A percentile compares a stretch with the other conserved stretches of the same genome.
phyloP scores from a whole-genome alignment of 2,329 filamentous ascomycete genomes.

The Beauveria medogensis region DNA sequence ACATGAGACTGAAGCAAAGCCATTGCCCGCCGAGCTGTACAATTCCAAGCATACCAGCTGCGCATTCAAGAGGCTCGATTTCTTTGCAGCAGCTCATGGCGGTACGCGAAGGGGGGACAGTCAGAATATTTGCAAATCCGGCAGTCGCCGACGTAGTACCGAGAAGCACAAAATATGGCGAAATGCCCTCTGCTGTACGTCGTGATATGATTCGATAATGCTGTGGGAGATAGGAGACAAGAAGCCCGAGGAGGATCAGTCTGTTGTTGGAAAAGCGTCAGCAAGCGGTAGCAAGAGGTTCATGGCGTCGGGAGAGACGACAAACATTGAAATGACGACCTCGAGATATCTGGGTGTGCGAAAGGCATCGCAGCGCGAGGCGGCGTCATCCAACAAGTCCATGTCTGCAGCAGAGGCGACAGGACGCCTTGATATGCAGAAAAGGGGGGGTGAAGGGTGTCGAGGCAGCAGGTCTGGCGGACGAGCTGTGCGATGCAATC shows the following conservation, averaged over 20 bases:
- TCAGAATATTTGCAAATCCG: slow-evolving; percentile 86
- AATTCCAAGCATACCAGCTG: slow-evolving; percentile 78
- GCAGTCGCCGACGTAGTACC: slow-evolving; percentile 84
- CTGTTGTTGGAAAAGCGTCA: slow-evolving; percentile 26
- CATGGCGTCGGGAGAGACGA: background rate
- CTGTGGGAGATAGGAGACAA: slow-evolving; percentile 90
- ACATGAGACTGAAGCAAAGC: slow-evolving; percentile 90
- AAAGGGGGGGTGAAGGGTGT: background rate
- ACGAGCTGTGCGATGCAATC: background rate
- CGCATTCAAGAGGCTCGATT: slow-evolving; percentile 73
- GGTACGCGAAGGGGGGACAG: slow-evolving; percentile 70
- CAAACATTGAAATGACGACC: slow-evolving; percentile 47
- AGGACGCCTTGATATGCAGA: slow-evolving; percentile 1
- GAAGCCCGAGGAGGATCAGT: slow-evolving; percentile 76
- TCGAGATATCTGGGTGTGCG: slow-evolving; percentile 46
- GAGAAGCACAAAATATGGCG: slow-evolving; percentile 90
- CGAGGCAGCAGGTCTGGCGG: background rate
- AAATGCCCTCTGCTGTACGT: slow-evolving; percentile 85
- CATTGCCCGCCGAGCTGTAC: slow-evolving; percentile 88
- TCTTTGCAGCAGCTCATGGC: slow-evolving; percentile 83
- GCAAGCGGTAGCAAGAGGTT: background rate
- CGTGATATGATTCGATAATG: slow-evolving; percentile 84
- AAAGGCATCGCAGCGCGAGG: slow-evolving; percentile 38
- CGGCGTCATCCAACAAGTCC: slow-evolving; percentile 13
- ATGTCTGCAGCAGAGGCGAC: slow-evolving; percentile 1